phyloP scores from a whole-genome alignment of 2,329 filamentous ascomycete genomes.

The Pseudovirgaria hyperparasitica region DNA sequence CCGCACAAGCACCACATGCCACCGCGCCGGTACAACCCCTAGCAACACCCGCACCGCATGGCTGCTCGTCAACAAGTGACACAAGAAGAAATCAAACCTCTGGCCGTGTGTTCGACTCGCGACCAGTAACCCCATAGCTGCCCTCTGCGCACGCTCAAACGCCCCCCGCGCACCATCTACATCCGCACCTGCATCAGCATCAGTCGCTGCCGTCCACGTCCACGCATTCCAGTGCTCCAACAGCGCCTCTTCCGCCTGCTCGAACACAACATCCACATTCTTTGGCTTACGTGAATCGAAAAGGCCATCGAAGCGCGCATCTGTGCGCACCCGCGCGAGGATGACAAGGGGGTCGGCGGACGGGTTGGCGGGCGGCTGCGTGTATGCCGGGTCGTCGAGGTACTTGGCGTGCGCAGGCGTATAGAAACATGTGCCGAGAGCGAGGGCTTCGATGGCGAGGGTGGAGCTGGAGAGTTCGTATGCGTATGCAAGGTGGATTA shows the following conservation, averaged over 20 bases:
- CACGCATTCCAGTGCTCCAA: slow-evolving; percentile 89
- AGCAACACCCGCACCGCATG: slow-evolving; percentile 82
- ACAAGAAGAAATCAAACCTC: slow-evolving; percentile 70
- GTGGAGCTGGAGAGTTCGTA: slow-evolving; percentile 79
- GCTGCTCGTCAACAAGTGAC: slow-evolving; percentile 71
- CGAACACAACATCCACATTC: slow-evolving; percentile 57
- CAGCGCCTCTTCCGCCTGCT: slow-evolving; percentile 54
- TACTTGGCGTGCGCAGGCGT: slow-evolving; percentile 45
- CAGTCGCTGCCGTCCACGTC: slow-evolving; percentile 25
- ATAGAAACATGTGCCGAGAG: slow-evolving; percentile 50
- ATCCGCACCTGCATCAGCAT: slow-evolving; percentile 6
- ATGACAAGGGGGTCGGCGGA: slow-evolving; percentile 55
- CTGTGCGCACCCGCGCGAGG: slow-evolving; percentile 53
- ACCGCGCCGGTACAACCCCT: slow-evolving; percentile 58
- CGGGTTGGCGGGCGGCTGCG: slow-evolving; percentile 46
- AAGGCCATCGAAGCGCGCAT: slow-evolving; percentile 56
- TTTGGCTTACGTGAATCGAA: slow-evolving; percentile 45
- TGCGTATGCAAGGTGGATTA: slow-evolving; percentile 94
- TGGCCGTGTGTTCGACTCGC: slow-evolving; percentile 28
- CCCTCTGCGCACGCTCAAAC: slow-evolving; percentile 56
- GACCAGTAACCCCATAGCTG: slow-evolving; percentile 47
- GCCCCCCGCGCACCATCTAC: slow-evolving; percentile 55
- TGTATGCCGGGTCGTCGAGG: slow-evolving; percentile 61
- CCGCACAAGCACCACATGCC: slow-evolving; percentile 60
- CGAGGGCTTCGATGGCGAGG: slow-evolving; percentile 77